These are phyloP conservation scores for Paecilomyces formosus DNA, from an alignment of 2,329 filamentous ascomycete species.

Conservation along the genomic window DNA sequence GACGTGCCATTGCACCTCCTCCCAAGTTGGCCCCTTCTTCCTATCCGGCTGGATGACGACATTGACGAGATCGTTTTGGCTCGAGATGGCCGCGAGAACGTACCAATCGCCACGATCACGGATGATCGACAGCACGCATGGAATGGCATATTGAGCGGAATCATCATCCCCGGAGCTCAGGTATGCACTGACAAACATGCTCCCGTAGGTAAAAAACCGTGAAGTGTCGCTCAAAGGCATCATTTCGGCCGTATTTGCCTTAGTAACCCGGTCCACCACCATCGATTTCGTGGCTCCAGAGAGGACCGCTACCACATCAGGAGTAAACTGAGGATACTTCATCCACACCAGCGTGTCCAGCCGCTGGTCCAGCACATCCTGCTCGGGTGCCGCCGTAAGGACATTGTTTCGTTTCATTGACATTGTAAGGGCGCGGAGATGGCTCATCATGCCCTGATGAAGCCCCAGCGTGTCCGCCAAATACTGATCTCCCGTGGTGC, in stretches of 20 bases:
- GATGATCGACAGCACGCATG: slow-evolving; percentile 68
- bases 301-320: slow-evolving; percentile 64
- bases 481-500: slow-evolving; percentile 37
- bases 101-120: slow-evolving; percentile 62
- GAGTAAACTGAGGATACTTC: slow-evolving; percentile 64
- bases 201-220: slow-evolving; percentile 69
- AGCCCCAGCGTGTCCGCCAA: slow-evolving; percentile 41
- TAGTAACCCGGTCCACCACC: slow-evolving; percentile 39
- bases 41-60: slow-evolving; percentile 64
- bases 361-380: slow-evolving; percentile 63
- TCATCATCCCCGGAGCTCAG: slow-evolving; percentile 66
- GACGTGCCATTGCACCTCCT: slow-evolving; percentile 72
- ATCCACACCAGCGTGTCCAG: slow-evolving; percentile 79
- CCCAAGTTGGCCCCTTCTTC: slow-evolving; percentile 65
- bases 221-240: slow-evolving; percentile 71
- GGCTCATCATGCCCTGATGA: slow-evolving; percentile 52
- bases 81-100: slow-evolving; percentile 66
- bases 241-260: slow-evolving; percentile 52
- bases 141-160: slow-evolving; percentile 60
- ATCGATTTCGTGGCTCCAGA: slow-evolving; percentile 48
- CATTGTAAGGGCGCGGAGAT: slow-evolving; percentile 64
- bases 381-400: slow-evolving; percentile 57
- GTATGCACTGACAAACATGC: slow-evolving; percentile 66
- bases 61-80: slow-evolving; percentile 71
- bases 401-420: slow-evolving; percentile 82